A percentile compares a stretch with the other conserved stretches of the same genome.
Conservation (phyloP, 129 eudicot species). For the Rutidosis leptorrhynchoides region DNA sequence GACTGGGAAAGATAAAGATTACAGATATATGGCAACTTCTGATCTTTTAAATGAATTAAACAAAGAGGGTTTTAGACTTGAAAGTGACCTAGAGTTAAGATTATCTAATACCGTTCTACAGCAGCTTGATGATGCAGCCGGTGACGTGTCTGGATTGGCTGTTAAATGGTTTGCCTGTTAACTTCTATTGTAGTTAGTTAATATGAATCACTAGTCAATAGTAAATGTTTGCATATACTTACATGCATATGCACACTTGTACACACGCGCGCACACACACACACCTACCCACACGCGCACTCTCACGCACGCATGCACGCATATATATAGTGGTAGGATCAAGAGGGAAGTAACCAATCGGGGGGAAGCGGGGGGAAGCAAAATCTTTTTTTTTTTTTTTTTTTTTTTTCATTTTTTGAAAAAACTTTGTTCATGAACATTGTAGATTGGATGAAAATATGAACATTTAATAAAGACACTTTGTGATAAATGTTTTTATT, state of each 20-base stretch:
- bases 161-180: constrained; percentile 71
- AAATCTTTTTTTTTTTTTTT: too few species aligned
- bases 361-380: too few species aligned
- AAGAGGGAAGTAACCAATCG: too few species aligned
- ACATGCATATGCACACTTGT: background rate
- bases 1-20: constrained; percentile 98
- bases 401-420: too few species aligned
- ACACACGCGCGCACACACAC: too few species aligned
- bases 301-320: too few species aligned
- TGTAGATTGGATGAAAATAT: too few species aligned
- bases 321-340: too few species aligned
- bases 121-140: constrained; percentile 98
- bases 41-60: constrained; percentile 86
- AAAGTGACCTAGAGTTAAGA: constrained; percentile 73
- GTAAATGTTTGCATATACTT: background rate
- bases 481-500: too few species aligned
- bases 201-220: background rate
- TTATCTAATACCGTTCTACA: constrained; percentile 76
- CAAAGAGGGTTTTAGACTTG: constrained; percentile 86
- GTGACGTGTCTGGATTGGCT: constrained; percentile 97
- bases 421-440: too few species aligned
- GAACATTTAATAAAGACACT: too few species aligned
- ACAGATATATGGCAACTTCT: constrained; percentile 98
- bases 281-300: background rate
- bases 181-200: constrained; percentile 1